A percentile compares a stretch with the other conserved stretches of the same genome.
Evolutionary conservation across 306 rosid species (phyloP).

Genomic region (Quercus wislizeni): DNA sequence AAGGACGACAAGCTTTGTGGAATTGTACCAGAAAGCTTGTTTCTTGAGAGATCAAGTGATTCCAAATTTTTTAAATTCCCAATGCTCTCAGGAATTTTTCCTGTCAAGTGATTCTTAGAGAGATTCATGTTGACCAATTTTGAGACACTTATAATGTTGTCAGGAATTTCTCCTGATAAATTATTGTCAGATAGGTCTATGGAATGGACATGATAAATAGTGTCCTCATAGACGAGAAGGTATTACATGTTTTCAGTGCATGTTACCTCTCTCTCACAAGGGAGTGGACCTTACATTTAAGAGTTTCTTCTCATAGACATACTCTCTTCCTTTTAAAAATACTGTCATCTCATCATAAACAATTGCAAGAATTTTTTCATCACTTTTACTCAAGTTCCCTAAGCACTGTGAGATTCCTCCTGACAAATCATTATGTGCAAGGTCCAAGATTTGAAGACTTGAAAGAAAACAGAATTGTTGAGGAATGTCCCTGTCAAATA

Average conservation of each 20-base stretch:
- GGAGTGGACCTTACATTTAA: no score
- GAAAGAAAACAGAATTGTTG: background rate
- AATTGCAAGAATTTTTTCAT: accelerated
- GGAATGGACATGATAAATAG: background rate
- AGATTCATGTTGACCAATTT: conserved; percentile 6
- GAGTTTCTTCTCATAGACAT: background rate
- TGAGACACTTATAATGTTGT: background rate
- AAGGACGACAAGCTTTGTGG: conserved; percentile 5
- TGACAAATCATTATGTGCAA: background rate
- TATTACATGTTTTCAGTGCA: no score
- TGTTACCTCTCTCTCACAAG: no score
- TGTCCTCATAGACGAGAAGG: no score
- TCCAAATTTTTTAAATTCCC: background rate
- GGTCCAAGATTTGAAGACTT: background rate
- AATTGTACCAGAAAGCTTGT: conserved; percentile 7
- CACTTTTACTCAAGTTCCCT: background rate
- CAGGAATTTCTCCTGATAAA: conserved; percentile 12
- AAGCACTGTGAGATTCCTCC: background rate
- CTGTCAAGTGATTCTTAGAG: conserved; percentile 6
- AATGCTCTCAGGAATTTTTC: conserved; percentile 5
- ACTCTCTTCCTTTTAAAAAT: background rate
- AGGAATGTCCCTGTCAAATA: background rate
- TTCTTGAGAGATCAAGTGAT: conserved; percentile 12
- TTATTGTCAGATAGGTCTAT: background rate
- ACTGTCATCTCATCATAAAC: accelerated